Evolutionary conservation across 2,329 filamentous ascomycete genomes (phyloP).

Genomic region (Penicillium freii): DNA sequence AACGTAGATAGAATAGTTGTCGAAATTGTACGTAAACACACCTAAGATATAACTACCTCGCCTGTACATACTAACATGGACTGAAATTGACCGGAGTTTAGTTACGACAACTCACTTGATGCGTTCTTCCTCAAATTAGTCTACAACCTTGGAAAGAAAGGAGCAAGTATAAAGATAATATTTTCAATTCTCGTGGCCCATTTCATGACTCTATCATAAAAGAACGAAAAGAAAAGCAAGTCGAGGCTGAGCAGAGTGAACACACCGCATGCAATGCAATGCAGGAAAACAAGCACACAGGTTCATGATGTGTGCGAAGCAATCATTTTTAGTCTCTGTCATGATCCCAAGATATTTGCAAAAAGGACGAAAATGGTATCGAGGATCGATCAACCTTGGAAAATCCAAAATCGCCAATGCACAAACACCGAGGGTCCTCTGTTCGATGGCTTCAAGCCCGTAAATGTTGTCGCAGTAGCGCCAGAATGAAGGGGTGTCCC

Average conservation of each 20-base stretch:
- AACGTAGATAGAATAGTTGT: neutral
- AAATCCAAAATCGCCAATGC: constrained; percentile 15
- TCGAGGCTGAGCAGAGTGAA: constrained; percentile 31
- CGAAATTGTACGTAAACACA: neutral
- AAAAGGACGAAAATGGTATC: constrained; percentile 20
- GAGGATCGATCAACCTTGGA: constrained; percentile 11
- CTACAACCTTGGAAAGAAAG: neutral
- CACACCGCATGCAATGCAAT: constrained; percentile 26
- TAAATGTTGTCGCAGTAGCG: constrained; percentile 23
- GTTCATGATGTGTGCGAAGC: constrained; percentile 29
- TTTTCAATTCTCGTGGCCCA: constrained; percentile 36
- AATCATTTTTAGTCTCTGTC: constrained; percentile 32
- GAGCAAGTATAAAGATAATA: constrained; percentile 2
- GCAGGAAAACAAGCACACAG: constrained; percentile 27
- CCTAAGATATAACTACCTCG: neutral
- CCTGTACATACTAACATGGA: neutral
- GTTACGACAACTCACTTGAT: neutral
- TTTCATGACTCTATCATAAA: constrained; percentile 37
- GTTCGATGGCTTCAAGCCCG: constrained; percentile 34
- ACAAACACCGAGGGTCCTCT: constrained; percentile 19
- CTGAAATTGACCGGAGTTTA: neutral
- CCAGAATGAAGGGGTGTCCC: constrained; percentile 13
- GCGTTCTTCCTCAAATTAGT: neutral
- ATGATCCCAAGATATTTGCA: constrained; percentile 21
- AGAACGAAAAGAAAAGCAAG: constrained; percentile 28